Conservation (phyloP, 1,284 basidiomycete genomes). For the Dichomitus squalens region DNA sequence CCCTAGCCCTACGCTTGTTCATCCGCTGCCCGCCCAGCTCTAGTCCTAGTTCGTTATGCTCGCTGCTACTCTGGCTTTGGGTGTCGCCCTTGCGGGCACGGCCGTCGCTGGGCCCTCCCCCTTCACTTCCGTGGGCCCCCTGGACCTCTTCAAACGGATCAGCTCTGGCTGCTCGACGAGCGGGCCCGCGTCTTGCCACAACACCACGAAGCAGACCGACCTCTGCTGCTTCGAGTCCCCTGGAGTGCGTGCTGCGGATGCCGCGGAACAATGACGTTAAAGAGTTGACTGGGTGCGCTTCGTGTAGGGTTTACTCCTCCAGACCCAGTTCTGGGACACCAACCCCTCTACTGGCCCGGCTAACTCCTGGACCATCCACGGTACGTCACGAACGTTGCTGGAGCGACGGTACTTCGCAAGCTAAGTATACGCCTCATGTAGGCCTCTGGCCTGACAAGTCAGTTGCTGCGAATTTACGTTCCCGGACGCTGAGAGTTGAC, state of each 20-base stretch:
- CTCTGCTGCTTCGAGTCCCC: conserved; percentile 40
- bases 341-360: conserved; percentile 63
- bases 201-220: conserved; percentile 28
- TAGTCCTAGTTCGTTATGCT: conserved; percentile 9
- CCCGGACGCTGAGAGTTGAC: neutral
- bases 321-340: conserved; percentile 50
- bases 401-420: neutral
- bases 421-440: conserved; percentile 28
- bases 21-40: neutral
- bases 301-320: conserved; percentile 58
- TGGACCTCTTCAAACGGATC: conserved; percentile 32
- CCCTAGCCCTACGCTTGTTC: neutral
- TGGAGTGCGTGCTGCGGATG: conserved; percentile 28
- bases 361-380: conserved; percentile 78
- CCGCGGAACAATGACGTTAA: neutral
- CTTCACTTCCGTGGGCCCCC: conserved; percentile 16
- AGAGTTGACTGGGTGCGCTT: neutral
- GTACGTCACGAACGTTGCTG: conserved; percentile 36
- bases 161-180: conserved; percentile 37
- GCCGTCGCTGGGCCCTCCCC: conserved; percentile 17
- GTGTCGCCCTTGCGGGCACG: conserved; percentile 19
- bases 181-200: conserved; percentile 39
- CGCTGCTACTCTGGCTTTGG: conserved; percentile 14
- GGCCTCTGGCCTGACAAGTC: conserved; percentile 75
- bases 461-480: conserved; percentile 25